A percentile compares a stretch with the other conserved stretches of the same genome.
Conservation (phyloP, 2,329 filamentous ascomycete genomes). For the Claviceps paspali region DNA sequence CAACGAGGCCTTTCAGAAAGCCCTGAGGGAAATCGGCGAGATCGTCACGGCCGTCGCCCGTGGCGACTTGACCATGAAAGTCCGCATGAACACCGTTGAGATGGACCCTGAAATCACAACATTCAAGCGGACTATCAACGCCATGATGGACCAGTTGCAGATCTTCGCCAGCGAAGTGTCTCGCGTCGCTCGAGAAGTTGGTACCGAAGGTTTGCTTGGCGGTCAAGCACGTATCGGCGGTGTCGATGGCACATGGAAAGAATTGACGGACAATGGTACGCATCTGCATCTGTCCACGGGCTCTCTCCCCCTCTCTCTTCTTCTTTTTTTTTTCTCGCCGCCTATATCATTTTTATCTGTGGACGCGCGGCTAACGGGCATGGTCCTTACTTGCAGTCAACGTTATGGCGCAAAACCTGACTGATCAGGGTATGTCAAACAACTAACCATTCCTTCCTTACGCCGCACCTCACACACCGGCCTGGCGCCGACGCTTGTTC, state of each 20-base stretch:
- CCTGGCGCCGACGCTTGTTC: no score
- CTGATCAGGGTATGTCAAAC: slow-evolving; percentile 45
- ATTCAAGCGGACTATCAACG: slow-evolving; percentile 97
- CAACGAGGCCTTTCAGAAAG: slow-evolving; percentile 97
- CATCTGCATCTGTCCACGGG: background rate
- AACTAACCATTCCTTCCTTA: no score
- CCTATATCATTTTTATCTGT: background rate
- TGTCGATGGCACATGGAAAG: slow-evolving; percentile 94
- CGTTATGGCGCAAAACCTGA: slow-evolving; percentile 71
- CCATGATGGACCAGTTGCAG: slow-evolving; percentile 97
- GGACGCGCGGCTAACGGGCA: slow-evolving; percentile 9
- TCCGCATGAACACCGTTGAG: slow-evolving; percentile 86
- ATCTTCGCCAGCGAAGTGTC: slow-evolving; percentile 96
- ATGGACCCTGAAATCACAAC: slow-evolving; percentile 97
- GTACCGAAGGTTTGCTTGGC: slow-evolving; percentile 85
- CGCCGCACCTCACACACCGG: no score
- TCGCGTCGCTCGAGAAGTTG: slow-evolving; percentile 84
- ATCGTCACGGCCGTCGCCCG: slow-evolving; percentile 94
- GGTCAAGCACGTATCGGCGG: slow-evolving; percentile 88
- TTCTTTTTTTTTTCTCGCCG: background rate
- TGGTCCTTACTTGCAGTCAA: slow-evolving; percentile 40
- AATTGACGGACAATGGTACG: slow-evolving; percentile 72
- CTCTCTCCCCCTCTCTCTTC: background rate
- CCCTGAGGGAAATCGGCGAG: slow-evolving; percentile 86
- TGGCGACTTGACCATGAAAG: slow-evolving; percentile 92